Evolutionary conservation across 2,329 filamentous ascomycete species (phyloP).

Genomic region (Neofusicoccum umdonicola): DNA sequence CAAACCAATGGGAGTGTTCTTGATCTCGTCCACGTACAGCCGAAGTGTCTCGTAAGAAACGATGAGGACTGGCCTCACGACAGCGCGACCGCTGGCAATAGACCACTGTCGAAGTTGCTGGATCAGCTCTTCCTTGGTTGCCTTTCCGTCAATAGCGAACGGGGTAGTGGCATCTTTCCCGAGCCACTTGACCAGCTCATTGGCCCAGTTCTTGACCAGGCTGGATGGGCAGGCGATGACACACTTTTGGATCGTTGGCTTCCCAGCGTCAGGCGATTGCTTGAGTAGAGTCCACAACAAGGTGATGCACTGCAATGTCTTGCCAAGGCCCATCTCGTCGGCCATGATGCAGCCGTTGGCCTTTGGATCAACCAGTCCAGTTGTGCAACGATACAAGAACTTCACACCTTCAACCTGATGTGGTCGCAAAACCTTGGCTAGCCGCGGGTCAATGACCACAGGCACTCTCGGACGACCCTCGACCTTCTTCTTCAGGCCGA

Average conservation of each 20-base stretch:
- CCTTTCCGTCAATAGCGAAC: slow-evolving; percentile 96
- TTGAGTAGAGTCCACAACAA: slow-evolving; percentile 96
- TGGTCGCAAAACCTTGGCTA: slow-evolving; percentile 86
- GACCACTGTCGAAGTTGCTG: slow-evolving; percentile 93
- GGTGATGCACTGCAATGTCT: slow-evolving; percentile 95
- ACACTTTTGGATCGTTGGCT: slow-evolving; percentile 89
- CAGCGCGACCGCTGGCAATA: slow-evolving; percentile 81
- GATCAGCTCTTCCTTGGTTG: slow-evolving; percentile 87
- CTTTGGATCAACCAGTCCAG: slow-evolving; percentile 89
- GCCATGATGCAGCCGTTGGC: slow-evolving; percentile 99
- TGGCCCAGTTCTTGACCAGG: slow-evolving; percentile 96
- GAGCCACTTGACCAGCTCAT: slow-evolving; percentile 94
- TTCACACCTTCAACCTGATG: slow-evolving; percentile 98
- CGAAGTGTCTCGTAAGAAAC: slow-evolving; percentile 96
- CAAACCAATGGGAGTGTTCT: slow-evolving; percentile 83
- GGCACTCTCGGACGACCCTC: slow-evolving; percentile 83
- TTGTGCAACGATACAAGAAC: slow-evolving; percentile 93
- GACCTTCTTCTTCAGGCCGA: slow-evolving; percentile 91
- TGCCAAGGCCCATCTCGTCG: slow-evolving; percentile 97
- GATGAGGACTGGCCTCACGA: slow-evolving; percentile 91
- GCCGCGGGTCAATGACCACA: slow-evolving; percentile 88
- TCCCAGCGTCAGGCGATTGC: slow-evolving; percentile 93
- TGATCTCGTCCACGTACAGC: slow-evolving; percentile 85
- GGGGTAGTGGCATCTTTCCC: slow-evolving; percentile 86
- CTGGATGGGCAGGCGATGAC: slow-evolving; percentile 96